Conservation (phyloP, 2,329 filamentous ascomycete species). For the Penicillium nordicum region DNA sequence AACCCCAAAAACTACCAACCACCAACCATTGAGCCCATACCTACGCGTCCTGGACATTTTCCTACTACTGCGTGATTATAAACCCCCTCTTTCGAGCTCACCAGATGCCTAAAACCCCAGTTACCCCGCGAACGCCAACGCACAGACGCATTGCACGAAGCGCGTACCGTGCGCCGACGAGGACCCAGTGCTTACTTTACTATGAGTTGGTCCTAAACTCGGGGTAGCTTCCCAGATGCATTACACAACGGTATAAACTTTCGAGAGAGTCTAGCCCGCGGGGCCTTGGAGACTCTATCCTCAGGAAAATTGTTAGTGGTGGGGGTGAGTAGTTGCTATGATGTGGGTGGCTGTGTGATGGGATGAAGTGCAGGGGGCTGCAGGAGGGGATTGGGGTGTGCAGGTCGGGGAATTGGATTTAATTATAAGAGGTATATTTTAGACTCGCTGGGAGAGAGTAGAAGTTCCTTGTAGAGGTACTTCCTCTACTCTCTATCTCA, state of each 20-base stretch:
- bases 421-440: neutral
- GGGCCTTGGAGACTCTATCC: too few species aligned
- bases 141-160: neutral
- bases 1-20: neutral
- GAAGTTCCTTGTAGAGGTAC: neutral
- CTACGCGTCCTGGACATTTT: neutral
- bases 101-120: neutral
- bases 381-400: neutral
- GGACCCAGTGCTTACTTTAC: neutral
- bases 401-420: neutral
- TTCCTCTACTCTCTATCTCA: too few species aligned
- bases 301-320: neutral
- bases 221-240: neutral
- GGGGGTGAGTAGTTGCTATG: neutral
- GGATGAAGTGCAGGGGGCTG: neutral
- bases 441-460: neutral
- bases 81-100: neutral
- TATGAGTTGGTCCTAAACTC: neutral
- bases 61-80: neutral
- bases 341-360: conserved; percentile 1
- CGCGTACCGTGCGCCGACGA: neutral
- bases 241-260: neutral
- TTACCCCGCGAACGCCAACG: conserved; percentile 1
- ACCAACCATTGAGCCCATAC: neutral
- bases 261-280: neutral